phyloP scores from a whole-genome alignment of 73 alveolate species.

The Paramecium biaurelia region DNA sequence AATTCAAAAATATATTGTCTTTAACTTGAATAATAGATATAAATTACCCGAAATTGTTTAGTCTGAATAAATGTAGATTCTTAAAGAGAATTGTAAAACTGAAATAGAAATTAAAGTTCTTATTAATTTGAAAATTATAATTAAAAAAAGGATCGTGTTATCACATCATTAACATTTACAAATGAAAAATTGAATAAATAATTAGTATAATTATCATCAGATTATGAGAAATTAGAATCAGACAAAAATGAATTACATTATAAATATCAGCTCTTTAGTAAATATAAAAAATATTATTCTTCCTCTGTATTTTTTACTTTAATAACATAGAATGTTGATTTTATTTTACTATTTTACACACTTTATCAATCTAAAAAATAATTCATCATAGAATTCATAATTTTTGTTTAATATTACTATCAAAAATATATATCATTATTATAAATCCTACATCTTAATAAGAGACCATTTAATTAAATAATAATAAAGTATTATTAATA shows the following conservation, averaged over 20 bases:
- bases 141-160: not conserved
- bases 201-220: not conserved
- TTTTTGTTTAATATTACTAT: no score
- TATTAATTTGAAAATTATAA: not conserved
- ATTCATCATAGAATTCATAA: no score
- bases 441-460: no score
- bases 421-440: no score
- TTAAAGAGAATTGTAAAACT: not conserved
- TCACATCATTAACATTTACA: not conserved
- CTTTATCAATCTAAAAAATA: no score
- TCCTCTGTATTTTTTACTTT: no score
- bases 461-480: no score
- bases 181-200: not conserved
- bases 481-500: no score
- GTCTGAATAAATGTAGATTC: not conserved
- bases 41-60: not conserved
- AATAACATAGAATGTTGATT: no score
- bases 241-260: not conserved
- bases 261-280: not conserved
- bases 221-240: not conserved
- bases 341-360: no score
- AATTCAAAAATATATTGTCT: not conserved
- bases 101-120: not conserved
- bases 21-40: not conserved
- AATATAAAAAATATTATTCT: no score